phyloP scores from a whole-genome alignment of 176 grass and related monocot species.

The Eremochloa ophiuroides region DNA sequence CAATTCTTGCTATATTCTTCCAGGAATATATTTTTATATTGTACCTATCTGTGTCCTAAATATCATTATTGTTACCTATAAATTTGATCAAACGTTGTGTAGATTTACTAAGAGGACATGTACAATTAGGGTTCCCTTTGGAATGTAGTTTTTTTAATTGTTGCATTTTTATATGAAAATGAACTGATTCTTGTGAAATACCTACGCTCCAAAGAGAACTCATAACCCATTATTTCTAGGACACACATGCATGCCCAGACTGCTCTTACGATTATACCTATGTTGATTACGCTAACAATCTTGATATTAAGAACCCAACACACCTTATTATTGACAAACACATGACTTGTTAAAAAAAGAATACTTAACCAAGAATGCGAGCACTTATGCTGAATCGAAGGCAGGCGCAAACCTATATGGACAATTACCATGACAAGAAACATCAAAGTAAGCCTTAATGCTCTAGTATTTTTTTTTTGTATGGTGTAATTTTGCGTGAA shows the following conservation, averaged over 20 bases:
- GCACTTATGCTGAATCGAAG: too few relatives aligned
- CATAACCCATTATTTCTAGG: background rate
- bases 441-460: background rate
- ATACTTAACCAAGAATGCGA: background rate
- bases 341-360: background rate
- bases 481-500: background rate
- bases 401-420: background rate
- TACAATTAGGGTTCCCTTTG: background rate
- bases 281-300: background rate
- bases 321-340: background rate
- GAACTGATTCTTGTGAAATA: background rate
- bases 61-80: background rate
- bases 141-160: background rate
- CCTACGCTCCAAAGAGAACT: background rate
- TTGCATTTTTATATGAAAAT: background rate
- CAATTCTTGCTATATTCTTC: background rate
- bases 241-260: background rate
- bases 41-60: background rate
- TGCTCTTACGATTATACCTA: background rate
- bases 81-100: background rate
- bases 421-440: background rate
- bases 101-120: background rate
- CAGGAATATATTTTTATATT: background rate
- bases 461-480: background rate
- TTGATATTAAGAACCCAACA: background rate